Conservation (phyloP, 495 filamentous ascomycete genomes). For the Acidiella bohemica region DNA sequence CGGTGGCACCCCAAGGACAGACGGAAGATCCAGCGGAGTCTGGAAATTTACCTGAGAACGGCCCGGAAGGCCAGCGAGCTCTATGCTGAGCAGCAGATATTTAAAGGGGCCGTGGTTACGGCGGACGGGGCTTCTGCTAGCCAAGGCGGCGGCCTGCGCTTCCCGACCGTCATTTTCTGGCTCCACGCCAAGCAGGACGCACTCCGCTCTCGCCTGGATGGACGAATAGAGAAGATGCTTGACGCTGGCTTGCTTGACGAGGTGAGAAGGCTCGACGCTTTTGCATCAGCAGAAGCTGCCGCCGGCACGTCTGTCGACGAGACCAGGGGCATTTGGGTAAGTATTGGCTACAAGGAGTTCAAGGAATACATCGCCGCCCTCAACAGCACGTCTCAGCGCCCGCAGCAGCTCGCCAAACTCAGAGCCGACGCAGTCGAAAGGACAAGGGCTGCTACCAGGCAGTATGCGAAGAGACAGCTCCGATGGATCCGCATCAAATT, state of each 20-base stretch:
- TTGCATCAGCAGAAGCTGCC: constrained; percentile 34
- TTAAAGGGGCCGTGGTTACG: background rate
- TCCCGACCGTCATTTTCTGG: constrained; percentile 68
- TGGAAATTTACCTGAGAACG: constrained; percentile 77
- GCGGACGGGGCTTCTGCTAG: background rate
- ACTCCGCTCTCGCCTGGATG: constrained; percentile 56
- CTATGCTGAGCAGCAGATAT: constrained; percentile 57
- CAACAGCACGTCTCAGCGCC: constrained; percentile 23
- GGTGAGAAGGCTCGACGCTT: constrained; percentile 47
- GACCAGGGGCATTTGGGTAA: constrained; percentile 80
- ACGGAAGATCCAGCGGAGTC: constrained; percentile 76
- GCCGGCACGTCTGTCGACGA: constrained; percentile 47
- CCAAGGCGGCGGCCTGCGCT: constrained; percentile 30
- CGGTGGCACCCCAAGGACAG: constrained; percentile 88
- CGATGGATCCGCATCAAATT: constrained; percentile 80
- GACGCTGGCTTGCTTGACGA: constrained; percentile 56
- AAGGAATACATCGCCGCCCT: constrained; percentile 50
- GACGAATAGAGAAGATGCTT: constrained; percentile 73
- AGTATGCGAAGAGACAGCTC: constrained; percentile 72
- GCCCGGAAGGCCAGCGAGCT: constrained; percentile 72
- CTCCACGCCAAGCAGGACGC: constrained; percentile 55
- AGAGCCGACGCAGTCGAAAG: constrained; percentile 36
- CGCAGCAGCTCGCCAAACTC: constrained; percentile 33
- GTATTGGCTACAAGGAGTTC: constrained; percentile 91
- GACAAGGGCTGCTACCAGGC: constrained; percentile 67